Percentiles rank a stretch among this genome's conserved stretches.
Evolutionary conservation across 306 rosid species (phyloP).

Genomic region (Cucurbita maxima): DNA sequence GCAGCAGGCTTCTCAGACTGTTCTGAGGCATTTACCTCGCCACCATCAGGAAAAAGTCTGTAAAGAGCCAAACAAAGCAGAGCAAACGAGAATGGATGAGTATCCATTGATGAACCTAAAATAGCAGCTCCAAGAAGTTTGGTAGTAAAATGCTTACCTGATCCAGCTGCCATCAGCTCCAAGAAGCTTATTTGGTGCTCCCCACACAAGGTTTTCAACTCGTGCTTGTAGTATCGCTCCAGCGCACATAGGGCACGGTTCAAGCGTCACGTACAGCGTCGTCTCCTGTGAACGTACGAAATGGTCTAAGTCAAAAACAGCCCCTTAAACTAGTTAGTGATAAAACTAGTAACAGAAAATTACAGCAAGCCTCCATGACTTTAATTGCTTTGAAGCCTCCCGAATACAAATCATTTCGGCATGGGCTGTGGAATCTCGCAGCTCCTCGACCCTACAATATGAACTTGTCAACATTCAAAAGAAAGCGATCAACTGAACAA

Average conservation of each 20-base stretch:
- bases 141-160: slow-evolving; percentile 33
- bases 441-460: slow-evolving; percentile 71
- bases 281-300: slow-evolving; percentile 32
- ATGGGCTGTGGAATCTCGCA: slow-evolving; percentile 94
- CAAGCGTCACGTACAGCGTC: slow-evolving; percentile 84
- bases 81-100: background rate
- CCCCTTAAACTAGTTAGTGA: background rate
- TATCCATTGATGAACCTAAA: background rate
- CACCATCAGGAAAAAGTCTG: slow-evolving; percentile 69
- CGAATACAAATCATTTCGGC: slow-evolving; percentile 93
- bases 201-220: slow-evolving; percentile 75
- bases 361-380: slow-evolving; percentile 88
- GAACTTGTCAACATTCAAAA: slow-evolving; percentile 10
- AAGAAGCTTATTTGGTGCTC: slow-evolving; percentile 98
- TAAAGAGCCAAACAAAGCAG: background rate
- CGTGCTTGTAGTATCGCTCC: slow-evolving; percentile 95
- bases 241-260: slow-evolving; percentile 99
- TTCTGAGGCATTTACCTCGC: slow-evolving; percentile 33
- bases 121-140: background rate
- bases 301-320: slow-evolving; percentile 10
- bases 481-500: background rate
- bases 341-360: slow-evolving; percentile 16
- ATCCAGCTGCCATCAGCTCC: slow-evolving; percentile 99
- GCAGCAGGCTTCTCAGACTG: slow-evolving; percentile 41
- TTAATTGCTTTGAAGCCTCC: slow-evolving; percentile 75